Evolutionary conservation across 2,329 filamentous ascomycete species (phyloP), one percentile per base, ranked within the genome.

Genomic region (Ophiostoma sp.): DNA sequence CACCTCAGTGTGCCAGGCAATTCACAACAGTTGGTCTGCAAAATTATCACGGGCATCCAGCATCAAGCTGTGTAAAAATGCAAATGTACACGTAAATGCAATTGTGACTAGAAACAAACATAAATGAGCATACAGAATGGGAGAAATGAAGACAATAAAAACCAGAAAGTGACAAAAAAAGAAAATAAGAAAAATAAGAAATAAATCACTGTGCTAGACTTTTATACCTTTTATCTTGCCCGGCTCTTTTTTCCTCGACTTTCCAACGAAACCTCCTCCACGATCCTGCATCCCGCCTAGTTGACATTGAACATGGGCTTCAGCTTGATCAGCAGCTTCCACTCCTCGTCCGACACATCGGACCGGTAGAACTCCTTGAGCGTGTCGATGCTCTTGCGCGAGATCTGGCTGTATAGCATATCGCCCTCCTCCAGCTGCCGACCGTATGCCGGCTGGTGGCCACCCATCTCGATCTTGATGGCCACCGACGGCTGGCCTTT

Each of bases 401-500:
- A 95, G 76, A 99, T 93, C 72, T 91, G 84, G 74, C 90, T 94
- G 86, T 97, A 98, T 17, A 99, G 85, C 1, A 82, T 85, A 79
- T 99, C 95, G 73, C 88, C 87, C 79, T 99, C 94, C 80, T 99
- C 95, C 68, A 99, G 87, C 73, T 99, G 95, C 72, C 95, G 91
- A 71, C 95, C 95, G 78, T 99, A 99, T 71, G 90, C 87, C 20
- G 95, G 96, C 83, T 99, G 95, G 79, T 94, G 92, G 71, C 89
- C 82, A 69, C 93, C 94, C 87, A 89, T 90, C 82, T 99, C 96
- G 76, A 99, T 96, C 85, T 99, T 99, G 83, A 99, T 85, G 27
- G 95, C 95, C 11, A 99, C 96, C 1, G 93, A 96, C n/a, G 96
- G 95, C 78, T 96, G 92, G 68, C 94, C 94, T 82, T 93, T 94